Evolutionary conservation across 352 stramenopile genomes (phyloP), one percentile per base, ranked within the genome.

Genomic region (Aphanomyces euteiches): DNA sequence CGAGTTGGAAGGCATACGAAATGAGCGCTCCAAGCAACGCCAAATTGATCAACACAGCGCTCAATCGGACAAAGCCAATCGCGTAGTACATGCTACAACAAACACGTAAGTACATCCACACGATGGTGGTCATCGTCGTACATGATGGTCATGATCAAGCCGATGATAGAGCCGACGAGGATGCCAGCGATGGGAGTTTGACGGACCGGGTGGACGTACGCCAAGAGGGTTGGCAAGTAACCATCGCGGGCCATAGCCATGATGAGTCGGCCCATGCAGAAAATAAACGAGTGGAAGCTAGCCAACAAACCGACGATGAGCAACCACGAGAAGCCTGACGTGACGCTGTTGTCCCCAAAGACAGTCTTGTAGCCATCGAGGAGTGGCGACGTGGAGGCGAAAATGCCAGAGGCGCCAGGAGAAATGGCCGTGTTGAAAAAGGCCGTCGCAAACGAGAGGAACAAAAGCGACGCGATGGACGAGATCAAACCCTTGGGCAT

Each of bases 221-320:
- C 88, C 21, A 90, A 59, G n/a, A 83, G 54, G 28, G 78, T 64
- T 1, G 83, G 81, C 19, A 90, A 69, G 54, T 74, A 90, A 5
- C 83, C 83, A 54, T 90, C 83, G 15, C 81, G 79, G 19, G 83
- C 83, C 66, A 90, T 90, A 13, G 83, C 83, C 56, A 79, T 87
- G 34, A 90, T 67, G 48, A 90, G 53, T 19, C 84, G 79, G 21
- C 82, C 82, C 82, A 90, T 90, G 74, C 83, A 90, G 63, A 84
- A 90, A n/a, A 90, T 81, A 67, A 90, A 90, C 68, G 81, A 90
- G 76, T 89, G 81, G 69, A 90, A 90, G 69, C 78, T 87, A 19
- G 77, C 75, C 67, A 90, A 80, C 7, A 89, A 75, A 0, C 83
- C 83, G 2, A 90, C 60, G 41, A 89, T 79, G 21, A 90, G 73